A percentile compares a stretch with the other conserved stretches of the same genome.
These are phyloP conservation scores for Fraxinus floribunda DNA, from an alignment of 305 asterid species.

Conservation along the genomic window DNA sequence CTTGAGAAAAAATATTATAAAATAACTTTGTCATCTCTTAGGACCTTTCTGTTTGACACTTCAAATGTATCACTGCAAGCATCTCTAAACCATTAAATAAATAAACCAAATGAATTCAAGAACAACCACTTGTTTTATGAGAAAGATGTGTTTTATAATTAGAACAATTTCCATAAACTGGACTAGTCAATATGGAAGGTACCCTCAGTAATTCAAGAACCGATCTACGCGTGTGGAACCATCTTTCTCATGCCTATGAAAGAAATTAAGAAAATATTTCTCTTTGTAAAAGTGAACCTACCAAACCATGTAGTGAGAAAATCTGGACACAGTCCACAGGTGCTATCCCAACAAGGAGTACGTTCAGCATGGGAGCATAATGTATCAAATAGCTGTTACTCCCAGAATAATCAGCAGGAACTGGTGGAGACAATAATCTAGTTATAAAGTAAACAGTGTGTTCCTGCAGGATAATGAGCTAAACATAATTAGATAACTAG, in stretches of 20 bases:
- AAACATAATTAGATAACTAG: constrained; percentile 19
- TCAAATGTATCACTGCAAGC: neutral
- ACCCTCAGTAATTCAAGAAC: constrained; percentile 2
- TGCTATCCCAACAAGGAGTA: constrained; percentile 86
- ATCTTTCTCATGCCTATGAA: neutral
- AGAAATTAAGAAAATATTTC: neutral
- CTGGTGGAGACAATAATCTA: constrained; percentile 83
- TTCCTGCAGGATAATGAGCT: constrained; percentile 59
- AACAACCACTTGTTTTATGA: neutral
- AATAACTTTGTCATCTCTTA: neutral
- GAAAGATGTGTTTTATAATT: neutral
- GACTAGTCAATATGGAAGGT: neutral
- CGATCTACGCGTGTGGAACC: neutral
- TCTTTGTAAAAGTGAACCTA: constrained; percentile 30
- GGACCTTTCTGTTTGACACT: neutral
- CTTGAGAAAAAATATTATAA: neutral
- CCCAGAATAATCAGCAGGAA: constrained; percentile 59
- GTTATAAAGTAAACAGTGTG: constrained; percentile 77
- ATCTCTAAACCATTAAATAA: neutral
- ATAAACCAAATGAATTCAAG: neutral
- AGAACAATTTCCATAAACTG: neutral
- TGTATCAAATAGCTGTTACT: constrained; percentile 75
- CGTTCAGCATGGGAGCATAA: constrained; percentile 85
- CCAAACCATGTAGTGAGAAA: constrained; percentile 96
- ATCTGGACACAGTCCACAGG: constrained; percentile 93